These are phyloP conservation scores for Diaporthe citri DNA, from an alignment of 2,329 filamentous ascomycete species.

Conservation along the genomic window DNA sequence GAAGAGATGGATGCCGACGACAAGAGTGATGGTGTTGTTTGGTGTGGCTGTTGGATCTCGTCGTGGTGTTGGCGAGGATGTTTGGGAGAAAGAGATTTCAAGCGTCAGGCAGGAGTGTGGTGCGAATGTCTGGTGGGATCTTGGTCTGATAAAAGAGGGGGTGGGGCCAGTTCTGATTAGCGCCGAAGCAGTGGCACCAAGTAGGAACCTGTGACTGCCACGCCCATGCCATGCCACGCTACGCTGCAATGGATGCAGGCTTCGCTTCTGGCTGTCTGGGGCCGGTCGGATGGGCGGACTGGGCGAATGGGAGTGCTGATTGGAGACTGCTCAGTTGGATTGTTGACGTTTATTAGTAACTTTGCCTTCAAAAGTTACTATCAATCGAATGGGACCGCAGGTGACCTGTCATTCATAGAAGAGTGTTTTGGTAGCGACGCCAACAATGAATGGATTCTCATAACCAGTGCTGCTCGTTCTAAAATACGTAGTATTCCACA, in stretches of 20 bases:
- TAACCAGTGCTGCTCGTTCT: neutral
- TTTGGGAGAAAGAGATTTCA: constrained; percentile 31
- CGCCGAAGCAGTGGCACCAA: constrained; percentile 19
- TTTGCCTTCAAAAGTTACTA: neutral
- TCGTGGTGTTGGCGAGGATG: constrained; percentile 7
- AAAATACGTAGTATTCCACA: neutral
- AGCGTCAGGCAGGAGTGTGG: neutral
- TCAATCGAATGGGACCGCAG: neutral
- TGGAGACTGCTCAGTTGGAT: neutral
- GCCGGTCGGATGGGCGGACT: neutral
- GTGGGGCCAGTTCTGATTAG: constrained; percentile 25
- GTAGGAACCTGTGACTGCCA: constrained; percentile 24
- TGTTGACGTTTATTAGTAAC: neutral
- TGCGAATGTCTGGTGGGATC: constrained; percentile 11
- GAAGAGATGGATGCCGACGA: constrained; percentile 4
- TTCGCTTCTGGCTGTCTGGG: neutral
- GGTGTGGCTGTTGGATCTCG: constrained; percentile 28
- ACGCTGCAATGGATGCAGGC: neutral
- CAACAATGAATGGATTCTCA: neutral
- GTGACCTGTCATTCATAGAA: neutral
- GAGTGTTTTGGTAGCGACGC: neutral
- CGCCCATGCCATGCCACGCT: constrained; percentile 13
- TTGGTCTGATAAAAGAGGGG: constrained; percentile 24
- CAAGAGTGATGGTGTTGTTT: constrained; percentile 17
- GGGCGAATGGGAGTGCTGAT: neutral